Evolutionary conservation across 2,329 filamentous ascomycete species (phyloP).

Genomic region (Fulvia fulva): DNA sequence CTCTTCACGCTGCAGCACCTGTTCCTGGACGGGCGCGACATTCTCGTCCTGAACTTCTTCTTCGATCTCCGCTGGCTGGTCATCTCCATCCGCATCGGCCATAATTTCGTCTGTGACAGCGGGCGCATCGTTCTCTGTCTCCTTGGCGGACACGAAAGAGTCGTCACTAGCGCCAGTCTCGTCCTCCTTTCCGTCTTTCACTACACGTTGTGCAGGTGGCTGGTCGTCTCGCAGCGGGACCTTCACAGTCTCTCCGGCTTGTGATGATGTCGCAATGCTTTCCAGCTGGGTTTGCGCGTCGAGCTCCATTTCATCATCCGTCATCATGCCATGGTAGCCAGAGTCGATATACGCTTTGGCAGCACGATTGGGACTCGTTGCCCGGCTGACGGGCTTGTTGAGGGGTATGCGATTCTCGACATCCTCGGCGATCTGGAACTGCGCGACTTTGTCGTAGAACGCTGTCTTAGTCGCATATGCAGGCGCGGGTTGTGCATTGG

Average conservation of each 20-base stretch:
- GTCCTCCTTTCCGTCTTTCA: slow-evolving; percentile 20
- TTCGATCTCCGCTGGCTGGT: slow-evolving; percentile 13
- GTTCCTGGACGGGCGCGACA: slow-evolving; percentile 15
- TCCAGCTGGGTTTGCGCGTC: slow-evolving; percentile 23
- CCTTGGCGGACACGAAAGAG: slow-evolving; percentile 48
- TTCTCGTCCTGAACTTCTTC: slow-evolving; percentile 27
- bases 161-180: slow-evolving; percentile 35
- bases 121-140: slow-evolving; percentile 33
- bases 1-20: slow-evolving; percentile 1
- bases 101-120: slow-evolving; percentile 13
- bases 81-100: slow-evolving; percentile 12
- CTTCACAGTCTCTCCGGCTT: slow-evolving; percentile 14
- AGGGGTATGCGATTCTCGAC: slow-evolving; percentile 32
- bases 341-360: slow-evolving; percentile 53
- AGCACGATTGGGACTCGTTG: slow-evolving; percentile 32
- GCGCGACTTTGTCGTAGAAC: slow-evolving; percentile 53
- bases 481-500: slow-evolving; percentile 44
- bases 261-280: slow-evolving; percentile 16
- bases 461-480: slow-evolving; percentile 53
- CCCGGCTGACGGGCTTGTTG: slow-evolving; percentile 26
- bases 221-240: slow-evolving; percentile 25
- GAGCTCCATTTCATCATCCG: slow-evolving; percentile 50
- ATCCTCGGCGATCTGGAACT: slow-evolving; percentile 59
- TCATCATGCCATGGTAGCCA: slow-evolving; percentile 64
- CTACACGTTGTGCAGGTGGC: slow-evolving; percentile 30